phyloP scores from a whole-genome alignment of 306 rosid genomes.

The Lathyrus aphaca region DNA sequence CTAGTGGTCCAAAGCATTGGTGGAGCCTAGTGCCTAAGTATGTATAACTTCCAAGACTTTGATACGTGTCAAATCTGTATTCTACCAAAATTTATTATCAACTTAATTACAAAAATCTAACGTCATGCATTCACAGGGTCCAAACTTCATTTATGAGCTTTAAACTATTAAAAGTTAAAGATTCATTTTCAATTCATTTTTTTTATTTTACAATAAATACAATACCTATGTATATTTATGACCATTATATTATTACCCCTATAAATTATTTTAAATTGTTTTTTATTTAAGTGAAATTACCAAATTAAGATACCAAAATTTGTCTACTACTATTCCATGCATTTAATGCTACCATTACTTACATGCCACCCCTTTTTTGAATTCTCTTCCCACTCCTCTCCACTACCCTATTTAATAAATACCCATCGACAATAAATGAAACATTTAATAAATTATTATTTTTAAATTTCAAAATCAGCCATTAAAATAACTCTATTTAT shows the following conservation, averaged over 20 bases:
- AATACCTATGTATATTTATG: constrained; percentile 22
- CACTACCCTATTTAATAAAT: constrained; percentile 67
- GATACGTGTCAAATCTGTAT: constrained; percentile 50
- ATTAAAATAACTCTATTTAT: constrained; percentile 31
- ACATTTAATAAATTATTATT: constrained; percentile 41
- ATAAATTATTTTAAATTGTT: too few relatives aligned
- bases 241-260: background rate
- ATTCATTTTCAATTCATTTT: background rate
- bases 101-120: constrained; percentile 41
- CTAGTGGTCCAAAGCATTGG: constrained; percentile 38
- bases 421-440: constrained; percentile 55
- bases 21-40: constrained; percentile 33
- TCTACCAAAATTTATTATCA: constrained; percentile 44
- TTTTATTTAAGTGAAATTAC: constrained; percentile 18
- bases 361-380: constrained; percentile 64
- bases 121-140: constrained; percentile 48
- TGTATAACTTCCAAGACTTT: constrained; percentile 18
- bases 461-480: constrained; percentile 41
- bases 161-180: constrained; percentile 40
- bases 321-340: constrained; percentile 50
- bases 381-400: constrained; percentile 65
- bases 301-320: constrained; percentile 38
- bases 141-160: constrained; percentile 52
- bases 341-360: constrained; percentile 70
- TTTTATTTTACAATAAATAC: constrained; percentile 23